Evolutionary conservation across 2,329 filamentous ascomycete genomes (phyloP), one percentile per base, ranked within the genome.

Genomic region (Neofusicoccum parvum): DNA sequence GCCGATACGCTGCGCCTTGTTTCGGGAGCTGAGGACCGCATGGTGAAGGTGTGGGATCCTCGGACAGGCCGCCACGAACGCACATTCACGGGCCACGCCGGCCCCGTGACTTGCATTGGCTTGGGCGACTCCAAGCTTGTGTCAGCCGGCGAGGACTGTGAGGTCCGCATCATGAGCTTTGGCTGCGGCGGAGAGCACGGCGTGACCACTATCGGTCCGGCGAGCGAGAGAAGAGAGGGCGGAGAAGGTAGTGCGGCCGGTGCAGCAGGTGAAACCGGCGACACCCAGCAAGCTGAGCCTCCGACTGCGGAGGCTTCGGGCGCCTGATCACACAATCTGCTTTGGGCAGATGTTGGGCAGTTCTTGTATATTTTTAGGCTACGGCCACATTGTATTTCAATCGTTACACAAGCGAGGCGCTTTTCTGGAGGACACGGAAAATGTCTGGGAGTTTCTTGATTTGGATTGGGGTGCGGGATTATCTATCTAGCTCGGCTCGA

Each of bases 21-120:
- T 14, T 92, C 90, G 17, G 94, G 94, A 0, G 91, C 92, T 11
- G 93, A 98, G 76, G 95, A 99, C 78, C 89, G 92, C 48, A 96
- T 94, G 88, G 91, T 97, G 72, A 98, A 98, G 81, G 88, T 92
- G 37, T 99, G 95, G 95, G 94, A 98, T 79, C 91, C 94, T 15
- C 84, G 93, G 65, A 94, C 91, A 1, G 95, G 95, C 34, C 92
- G 91, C 73, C 97, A 94, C 78, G 94, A 98, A 76, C 85, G 93
- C 56, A 98, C 94, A 3, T 94, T 97, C 74, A 93, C 92, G 2
- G 94, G 94, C 0, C 95, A 98, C 77, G 87, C 89, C 1, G 94
- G 92, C 0, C 94, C 95, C 0, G 93, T 98, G 3, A 98, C 94
- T 3, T 98, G 94, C 75, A 90, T 98, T 45, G 94, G 92, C 1